These are phyloP conservation scores for Naganishia cerealis DNA, from an alignment of 1,284 basidiomycete species.

Conservation along the genomic window DNA sequence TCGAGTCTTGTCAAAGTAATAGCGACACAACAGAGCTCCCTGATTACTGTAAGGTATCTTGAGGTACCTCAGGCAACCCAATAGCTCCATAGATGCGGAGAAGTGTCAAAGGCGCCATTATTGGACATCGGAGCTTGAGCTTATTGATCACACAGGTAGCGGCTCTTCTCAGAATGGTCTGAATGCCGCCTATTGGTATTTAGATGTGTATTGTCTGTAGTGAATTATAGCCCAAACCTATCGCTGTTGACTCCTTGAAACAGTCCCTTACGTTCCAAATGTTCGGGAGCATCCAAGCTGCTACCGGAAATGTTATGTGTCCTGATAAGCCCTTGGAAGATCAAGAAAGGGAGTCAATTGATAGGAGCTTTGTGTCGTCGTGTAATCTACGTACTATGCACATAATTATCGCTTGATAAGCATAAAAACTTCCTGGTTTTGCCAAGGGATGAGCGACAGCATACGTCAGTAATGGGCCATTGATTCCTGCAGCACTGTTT, in stretches of 20 bases:
- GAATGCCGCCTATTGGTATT: constrained; percentile 58
- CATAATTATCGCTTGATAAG: constrained; percentile 57
- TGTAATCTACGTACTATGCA: constrained; percentile 48
- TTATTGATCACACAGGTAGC: constrained; percentile 57
- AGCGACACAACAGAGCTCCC: constrained; percentile 30
- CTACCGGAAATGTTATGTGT: constrained; percentile 41
- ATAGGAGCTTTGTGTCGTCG: constrained; percentile 39
- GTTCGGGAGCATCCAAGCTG: constrained; percentile 55
- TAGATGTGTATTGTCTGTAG: constrained; percentile 42
- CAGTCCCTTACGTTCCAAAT: constrained; percentile 50
- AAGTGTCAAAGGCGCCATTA: constrained; percentile 49
- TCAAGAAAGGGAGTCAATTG: constrained; percentile 55
- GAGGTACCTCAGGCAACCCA: constrained; percentile 41
- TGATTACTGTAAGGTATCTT: constrained; percentile 34
- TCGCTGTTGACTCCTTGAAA: constrained; percentile 47
- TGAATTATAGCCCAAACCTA: constrained; percentile 47
- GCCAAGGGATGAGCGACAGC: constrained; percentile 40
- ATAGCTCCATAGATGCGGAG: constrained; percentile 46
- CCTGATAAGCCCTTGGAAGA: constrained; percentile 58
- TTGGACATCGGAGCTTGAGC: constrained; percentile 60
- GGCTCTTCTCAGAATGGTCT: constrained; percentile 55
- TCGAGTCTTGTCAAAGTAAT: constrained; percentile 47
- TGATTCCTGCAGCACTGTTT: constrained; percentile 43
- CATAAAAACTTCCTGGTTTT: constrained; percentile 31
- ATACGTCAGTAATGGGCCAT: constrained; percentile 47